These are phyloP conservation scores for Adansonia grandidieri DNA, from an alignment of 441 rosid genomes.

Conservation along the genomic window DNA sequence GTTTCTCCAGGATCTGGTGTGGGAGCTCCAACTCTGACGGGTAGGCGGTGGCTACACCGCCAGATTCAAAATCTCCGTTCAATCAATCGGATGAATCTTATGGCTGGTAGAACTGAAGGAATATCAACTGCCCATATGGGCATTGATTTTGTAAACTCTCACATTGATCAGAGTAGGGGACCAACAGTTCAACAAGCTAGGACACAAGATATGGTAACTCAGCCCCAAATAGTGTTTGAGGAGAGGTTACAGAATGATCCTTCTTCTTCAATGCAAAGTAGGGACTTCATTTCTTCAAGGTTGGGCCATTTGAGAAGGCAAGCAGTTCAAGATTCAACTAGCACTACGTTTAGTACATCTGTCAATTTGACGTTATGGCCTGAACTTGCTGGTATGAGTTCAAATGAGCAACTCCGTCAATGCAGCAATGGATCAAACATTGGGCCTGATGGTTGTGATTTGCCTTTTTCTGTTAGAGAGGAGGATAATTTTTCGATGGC, in stretches of 20 bases:
- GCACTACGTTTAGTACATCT: constrained; percentile 37
- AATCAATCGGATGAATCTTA: constrained; percentile 50
- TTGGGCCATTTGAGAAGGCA: constrained; percentile 49
- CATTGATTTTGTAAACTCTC: constrained; percentile 45
- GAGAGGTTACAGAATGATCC: constrained; percentile 49
- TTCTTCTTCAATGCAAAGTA: constrained; percentile 44
- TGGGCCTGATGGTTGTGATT: constrained; percentile 36
- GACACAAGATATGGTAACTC: constrained; percentile 42
- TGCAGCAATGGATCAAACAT: constrained; percentile 48
- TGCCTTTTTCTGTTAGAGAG: constrained; percentile 43
- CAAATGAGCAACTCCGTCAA: constrained; percentile 48
- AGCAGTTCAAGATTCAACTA: constrained; percentile 40
- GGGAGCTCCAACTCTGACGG: constrained; percentile 77
- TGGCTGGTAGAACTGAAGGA: constrained; percentile 54
- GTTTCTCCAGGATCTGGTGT: constrained; percentile 67
- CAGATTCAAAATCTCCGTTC: constrained; percentile 75
- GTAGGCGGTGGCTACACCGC: constrained; percentile 82
- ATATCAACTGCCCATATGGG: constrained; percentile 46
- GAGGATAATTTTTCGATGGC: constrained; percentile 48
- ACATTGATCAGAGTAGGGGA: constrained; percentile 50
- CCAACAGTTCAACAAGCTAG: constrained; percentile 40
- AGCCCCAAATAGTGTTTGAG: constrained; percentile 41
- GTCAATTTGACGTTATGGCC: constrained; percentile 59
- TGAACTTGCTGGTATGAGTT: constrained; percentile 44
- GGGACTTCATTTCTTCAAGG: constrained; percentile 47